phyloP scores from a whole-genome alignment of 495 filamentous ascomycete species.

The Aspergillus indologenus region DNA sequence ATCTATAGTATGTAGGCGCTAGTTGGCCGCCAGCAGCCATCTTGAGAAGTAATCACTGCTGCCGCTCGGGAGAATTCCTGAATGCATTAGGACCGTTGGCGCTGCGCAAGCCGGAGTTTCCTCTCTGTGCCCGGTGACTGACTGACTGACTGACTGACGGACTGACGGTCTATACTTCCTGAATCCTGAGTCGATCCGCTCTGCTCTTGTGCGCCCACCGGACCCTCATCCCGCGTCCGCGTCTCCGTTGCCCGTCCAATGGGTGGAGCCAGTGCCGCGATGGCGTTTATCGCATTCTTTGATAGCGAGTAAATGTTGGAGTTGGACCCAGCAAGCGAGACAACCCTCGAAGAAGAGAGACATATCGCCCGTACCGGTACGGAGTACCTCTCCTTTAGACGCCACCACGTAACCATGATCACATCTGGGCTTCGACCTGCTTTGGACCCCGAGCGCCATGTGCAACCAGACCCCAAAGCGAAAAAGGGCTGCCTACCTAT shows the following conservation, averaged over 20 bases:
- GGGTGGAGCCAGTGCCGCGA: not conserved
- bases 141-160: too few relatives aligned
- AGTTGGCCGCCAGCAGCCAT: not conserved
- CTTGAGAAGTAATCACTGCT: too few relatives aligned
- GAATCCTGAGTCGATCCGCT: not conserved
- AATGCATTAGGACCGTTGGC: too few relatives aligned
- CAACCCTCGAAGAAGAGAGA: too few relatives aligned
- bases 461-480: constrained; percentile 1
- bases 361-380: too few relatives aligned
- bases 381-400: not conserved
- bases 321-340: too few relatives aligned
- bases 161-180: too few relatives aligned
- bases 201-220: not conserved
- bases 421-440: constrained; percentile 1
- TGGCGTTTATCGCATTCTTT: not conserved
- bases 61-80: too few relatives aligned
- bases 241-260: not conserved
- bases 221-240: not conserved
- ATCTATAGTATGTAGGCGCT: not conserved
- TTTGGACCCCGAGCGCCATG: constrained; percentile 12
- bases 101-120: too few relatives aligned
- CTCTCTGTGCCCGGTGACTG: too few relatives aligned
- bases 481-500: constrained; percentile 7
- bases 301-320: not conserved
- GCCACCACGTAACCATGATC: constrained; percentile 8